Percentiles rank a stretch among this genome's conserved stretches.
Evolutionary conservation across 345 rosid genomes (phyloP).

Genomic region (Limnanthes douglasii): DNA sequence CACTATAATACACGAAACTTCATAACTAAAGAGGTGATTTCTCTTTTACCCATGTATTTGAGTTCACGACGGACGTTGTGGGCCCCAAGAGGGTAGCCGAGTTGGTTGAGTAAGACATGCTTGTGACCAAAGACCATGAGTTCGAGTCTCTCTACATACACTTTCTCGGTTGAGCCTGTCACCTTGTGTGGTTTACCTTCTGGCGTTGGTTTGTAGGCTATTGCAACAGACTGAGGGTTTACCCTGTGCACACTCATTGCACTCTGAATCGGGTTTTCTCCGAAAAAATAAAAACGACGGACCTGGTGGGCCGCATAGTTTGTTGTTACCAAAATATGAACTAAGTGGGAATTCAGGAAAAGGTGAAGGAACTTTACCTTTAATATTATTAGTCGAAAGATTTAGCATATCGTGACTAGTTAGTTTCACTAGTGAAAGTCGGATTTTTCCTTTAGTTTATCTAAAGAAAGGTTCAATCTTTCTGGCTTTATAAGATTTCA

Average conservation of each 20-base stretch:
- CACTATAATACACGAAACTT: conserved; percentile 23
- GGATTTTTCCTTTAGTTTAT: conserved; percentile 54
- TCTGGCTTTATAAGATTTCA: conserved; percentile 49
- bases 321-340: conserved; percentile 38
- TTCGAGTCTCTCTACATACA: too few relatives aligned
- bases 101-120: too few relatives aligned
- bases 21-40: conserved; percentile 19
- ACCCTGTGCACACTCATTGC: too few relatives aligned
- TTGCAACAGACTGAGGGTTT: too few relatives aligned
- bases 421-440: conserved; percentile 44
- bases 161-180: too few relatives aligned
- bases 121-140: too few relatives aligned
- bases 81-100: too few relatives aligned
- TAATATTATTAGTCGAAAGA: conserved; percentile 60
- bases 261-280: too few relatives aligned
- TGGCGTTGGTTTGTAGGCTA: too few relatives aligned
- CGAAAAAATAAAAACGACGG: too few relatives aligned
- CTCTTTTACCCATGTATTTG: conserved; percentile 9
- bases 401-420: conserved; percentile 59
- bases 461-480: conserved; percentile 52
- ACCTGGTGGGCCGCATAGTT: conserved; percentile 54
- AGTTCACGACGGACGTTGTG: conserved; percentile 26
- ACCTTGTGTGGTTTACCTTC: too few relatives aligned
- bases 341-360: conserved; percentile 40
- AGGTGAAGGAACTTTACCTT: conserved; percentile 40